A percentile compares a stretch with the other conserved stretches of the same genome.
Evolutionary conservation across 2,329 filamentous ascomycete species (phyloP).

Genomic region (Fusarium buxicola): DNA sequence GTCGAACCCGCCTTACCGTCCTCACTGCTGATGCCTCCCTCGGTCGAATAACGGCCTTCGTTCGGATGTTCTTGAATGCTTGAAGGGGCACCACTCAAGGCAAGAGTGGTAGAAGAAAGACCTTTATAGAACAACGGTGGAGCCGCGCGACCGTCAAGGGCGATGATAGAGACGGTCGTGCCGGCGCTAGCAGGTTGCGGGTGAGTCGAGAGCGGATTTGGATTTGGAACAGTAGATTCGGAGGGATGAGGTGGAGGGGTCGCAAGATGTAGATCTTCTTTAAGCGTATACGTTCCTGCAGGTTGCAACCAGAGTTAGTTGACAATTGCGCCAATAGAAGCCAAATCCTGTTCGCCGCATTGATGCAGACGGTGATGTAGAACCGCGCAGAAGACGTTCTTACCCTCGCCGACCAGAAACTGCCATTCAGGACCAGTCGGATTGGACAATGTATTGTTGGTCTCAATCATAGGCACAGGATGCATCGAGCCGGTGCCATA

Average conservation of each 20-base stretch:
- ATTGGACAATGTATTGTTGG: slow-evolving; percentile 87
- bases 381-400: slow-evolving; percentile 4
- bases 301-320: slow-evolving; percentile 33
- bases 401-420: slow-evolving; percentile 93
- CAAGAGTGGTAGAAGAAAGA: slow-evolving; percentile 62
- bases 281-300: slow-evolving; percentile 86
- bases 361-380: background rate
- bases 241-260: slow-evolving; percentile 96
- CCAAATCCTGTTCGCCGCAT: background rate
- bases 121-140: slow-evolving; percentile 67
- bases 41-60: slow-evolving; percentile 70
- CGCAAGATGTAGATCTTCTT: slow-evolving; percentile 91
- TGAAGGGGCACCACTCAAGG: slow-evolving; percentile 55
- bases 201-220: slow-evolving; percentile 89
- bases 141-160: slow-evolving; percentile 70
- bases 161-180: slow-evolving; percentile 84
- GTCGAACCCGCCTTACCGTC: slow-evolving; percentile 65
- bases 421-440: slow-evolving; percentile 87
- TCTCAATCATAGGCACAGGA: slow-evolving; percentile 85
- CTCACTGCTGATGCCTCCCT: slow-evolving; percentile 69
- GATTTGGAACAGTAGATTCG: slow-evolving; percentile 86
- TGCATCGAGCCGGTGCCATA: slow-evolving; percentile 77
- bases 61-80: slow-evolving; percentile 72
- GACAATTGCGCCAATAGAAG: background rate
- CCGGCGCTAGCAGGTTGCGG: slow-evolving; percentile 86